A percentile compares a stretch with the other conserved stretches of the same genome.
phyloP scores from a whole-genome alignment of 768 basidiomycete genomes.

The Mycena indigotica region DNA sequence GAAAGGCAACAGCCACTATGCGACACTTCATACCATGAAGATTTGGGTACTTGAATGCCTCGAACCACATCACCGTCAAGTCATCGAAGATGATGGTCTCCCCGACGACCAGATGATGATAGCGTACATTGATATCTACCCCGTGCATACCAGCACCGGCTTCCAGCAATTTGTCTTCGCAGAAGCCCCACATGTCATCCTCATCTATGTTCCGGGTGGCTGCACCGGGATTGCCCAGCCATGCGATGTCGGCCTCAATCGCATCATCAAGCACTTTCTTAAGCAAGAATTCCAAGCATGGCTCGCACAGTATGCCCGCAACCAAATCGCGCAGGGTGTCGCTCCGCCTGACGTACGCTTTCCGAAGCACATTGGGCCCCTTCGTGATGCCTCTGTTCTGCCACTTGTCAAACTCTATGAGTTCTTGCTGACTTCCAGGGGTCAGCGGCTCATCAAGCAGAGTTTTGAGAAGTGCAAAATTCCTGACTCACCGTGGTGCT shows the following conservation, averaged over 20 bases:
- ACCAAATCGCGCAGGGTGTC: neutral
- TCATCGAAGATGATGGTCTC: neutral
- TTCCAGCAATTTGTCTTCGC: conserved; percentile 17
- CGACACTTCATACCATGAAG: neutral
- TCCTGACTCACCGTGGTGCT: neutral
- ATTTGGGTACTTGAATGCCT: neutral
- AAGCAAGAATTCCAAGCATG: neutral
- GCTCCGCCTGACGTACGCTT: neutral
- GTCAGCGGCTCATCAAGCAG: neutral
- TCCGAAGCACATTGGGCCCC: neutral
- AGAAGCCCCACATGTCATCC: neutral
- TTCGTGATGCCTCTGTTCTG: neutral
- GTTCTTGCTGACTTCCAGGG: neutral
- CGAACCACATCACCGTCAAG: neutral
- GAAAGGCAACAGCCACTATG: neutral
- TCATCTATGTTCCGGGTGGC: neutral
- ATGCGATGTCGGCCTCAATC: neutral
- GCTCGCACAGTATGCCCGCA: neutral
- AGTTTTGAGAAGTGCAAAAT: neutral
- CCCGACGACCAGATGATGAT: conserved; percentile 15
- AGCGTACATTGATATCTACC: conserved; percentile 26
- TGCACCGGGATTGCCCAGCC: neutral
- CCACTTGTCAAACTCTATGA: neutral
- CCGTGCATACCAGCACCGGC: conserved; percentile 22
- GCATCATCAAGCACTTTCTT: neutral